Evolutionary conservation across 1,284 basidiomycete species (phyloP), one percentile per base, ranked within the genome.

Genomic region (Ceratorhiza oryzae-sativae): DNA sequence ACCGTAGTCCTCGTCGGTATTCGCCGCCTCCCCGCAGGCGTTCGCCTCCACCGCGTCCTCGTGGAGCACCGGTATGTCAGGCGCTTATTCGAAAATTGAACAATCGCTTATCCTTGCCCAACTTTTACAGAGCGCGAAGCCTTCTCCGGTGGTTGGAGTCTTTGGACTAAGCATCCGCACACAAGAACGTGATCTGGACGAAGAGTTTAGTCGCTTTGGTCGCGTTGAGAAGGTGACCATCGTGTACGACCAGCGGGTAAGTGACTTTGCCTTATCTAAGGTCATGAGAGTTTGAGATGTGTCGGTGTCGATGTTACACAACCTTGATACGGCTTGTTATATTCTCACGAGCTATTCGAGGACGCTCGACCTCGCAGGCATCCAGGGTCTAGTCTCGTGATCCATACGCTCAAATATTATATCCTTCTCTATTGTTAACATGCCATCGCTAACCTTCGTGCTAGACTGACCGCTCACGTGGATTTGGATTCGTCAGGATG

Each of bases 401-500:
- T 75, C n/a, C n/a, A n/a, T n/a, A n/a, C n/a, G n/a, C n/a, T n/a
- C n/a, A n/a, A n/a, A n/a, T n/a, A n/a, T n/a, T n/a, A n/a, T n/a
- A n/a, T n/a, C n/a, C n/a, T n/a, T n/a, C n/a, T n/a, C n/a, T n/a
- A n/a, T n/a, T n/a, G n/a, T n/a, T n/a, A n/a, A n/a, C 76, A 72
- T 59, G 73, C 9, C 23, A 42, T 68, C 10, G n/a, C 49, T 68
- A 3, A 56, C 25, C 73, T 71, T 60, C 65, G 23, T 2, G 4
- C 62, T 49, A 74, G 93, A 94, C 94, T 58, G 95, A 95, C 79
- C 91, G 97, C 72, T 98, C 96, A 70, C 92, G 97, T 76, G 97
- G 95, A 9, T 99, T 99, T 77, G 97, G 96, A 46, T 99, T 99
- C 81, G 95, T 99, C 80, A 92, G 91, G 75, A 98, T 99, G 95